phyloP scores from a whole-genome alignment of 768 basidiomycete genomes.

The Russula vinacea region DNA sequence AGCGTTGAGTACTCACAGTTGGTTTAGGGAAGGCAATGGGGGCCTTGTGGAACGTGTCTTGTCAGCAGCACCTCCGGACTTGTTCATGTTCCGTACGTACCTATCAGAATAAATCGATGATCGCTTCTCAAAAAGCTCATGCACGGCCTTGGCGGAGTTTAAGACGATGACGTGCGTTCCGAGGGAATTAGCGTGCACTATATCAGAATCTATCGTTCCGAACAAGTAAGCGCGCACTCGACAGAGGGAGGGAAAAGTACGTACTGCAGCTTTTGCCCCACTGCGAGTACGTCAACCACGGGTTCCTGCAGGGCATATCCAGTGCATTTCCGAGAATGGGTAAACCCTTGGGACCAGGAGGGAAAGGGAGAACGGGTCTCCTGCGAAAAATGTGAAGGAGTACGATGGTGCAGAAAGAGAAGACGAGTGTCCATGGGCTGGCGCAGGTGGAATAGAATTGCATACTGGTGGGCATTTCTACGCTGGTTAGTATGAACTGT shows the following conservation, averaged over 20 bases:
- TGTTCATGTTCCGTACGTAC: conserved; percentile 9
- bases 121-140: conserved; percentile 29
- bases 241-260: background rate
- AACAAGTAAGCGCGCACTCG: background rate
- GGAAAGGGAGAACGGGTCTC: conserved; percentile 23
- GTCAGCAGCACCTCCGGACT: background rate
- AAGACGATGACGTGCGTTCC: conserved; percentile 33
- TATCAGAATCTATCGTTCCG: conserved; percentile 22
- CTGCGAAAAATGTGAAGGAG: conserved; percentile 1
- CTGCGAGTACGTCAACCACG: conserved; percentile 29
- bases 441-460: background rate
- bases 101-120: conserved; percentile 29
- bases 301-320: conserved; percentile 29
- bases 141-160: conserved; percentile 37
- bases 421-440: conserved; percentile 2
- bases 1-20: conserved; percentile 14
- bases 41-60: conserved; percentile 7
- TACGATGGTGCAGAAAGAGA: conserved; percentile 5
- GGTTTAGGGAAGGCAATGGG: conserved; percentile 18
- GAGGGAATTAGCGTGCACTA: conserved; percentile 24
- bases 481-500: background rate
- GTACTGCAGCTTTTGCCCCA: conserved; percentile 32
- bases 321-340: conserved; percentile 31
- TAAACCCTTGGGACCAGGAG: conserved; percentile 32
- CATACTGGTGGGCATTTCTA: background rate